These are phyloP conservation scores for Kurtzmaniella quercitrusa DNA, from an alignment of 1,139 yeast species.

Conservation along the genomic window DNA sequence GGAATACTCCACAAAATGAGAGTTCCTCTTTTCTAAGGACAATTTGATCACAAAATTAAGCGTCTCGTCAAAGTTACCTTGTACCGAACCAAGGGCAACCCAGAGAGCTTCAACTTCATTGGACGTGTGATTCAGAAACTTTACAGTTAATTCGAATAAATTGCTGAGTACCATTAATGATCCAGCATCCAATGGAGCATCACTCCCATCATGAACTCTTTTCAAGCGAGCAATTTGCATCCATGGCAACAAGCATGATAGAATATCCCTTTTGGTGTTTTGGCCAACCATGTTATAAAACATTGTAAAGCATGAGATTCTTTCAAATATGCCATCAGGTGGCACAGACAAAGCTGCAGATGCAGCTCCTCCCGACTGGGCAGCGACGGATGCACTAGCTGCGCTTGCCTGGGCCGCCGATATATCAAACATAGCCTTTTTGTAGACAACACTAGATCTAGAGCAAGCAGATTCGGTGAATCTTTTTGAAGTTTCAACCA, in stretches of 20 bases:
- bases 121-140: slow-evolving; percentile 66
- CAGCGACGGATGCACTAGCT: slow-evolving; percentile 15
- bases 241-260: slow-evolving; percentile 87
- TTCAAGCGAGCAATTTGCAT: slow-evolving; percentile 71
- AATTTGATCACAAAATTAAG: slow-evolving; percentile 65
- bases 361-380: neutral
- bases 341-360: slow-evolving; percentile 21
- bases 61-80: slow-evolving; percentile 67
- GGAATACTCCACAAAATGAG: slow-evolving; percentile 71
- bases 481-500: slow-evolving; percentile 18
- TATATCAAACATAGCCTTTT: slow-evolving; percentile 68
- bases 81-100: slow-evolving; percentile 83
- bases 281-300: slow-evolving; percentile 59
- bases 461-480: slow-evolving; percentile 63
- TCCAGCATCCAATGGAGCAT: slow-evolving; percentile 31
- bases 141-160: slow-evolving; percentile 78
- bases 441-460: slow-evolving; percentile 68
- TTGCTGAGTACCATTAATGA: slow-evolving; percentile 80
- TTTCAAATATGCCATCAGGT: slow-evolving; percentile 52
- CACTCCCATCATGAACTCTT: slow-evolving; percentile 8
- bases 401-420: slow-evolving; percentile 52
- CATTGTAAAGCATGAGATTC: slow-evolving; percentile 71
- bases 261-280: slow-evolving; percentile 63
- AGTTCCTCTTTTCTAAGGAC: slow-evolving; percentile 68
- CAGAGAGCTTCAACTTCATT: slow-evolving; percentile 91